Evolutionary conservation across 208 protist genomes (phyloP).

Genomic region (Zelonia costaricensis): DNA sequence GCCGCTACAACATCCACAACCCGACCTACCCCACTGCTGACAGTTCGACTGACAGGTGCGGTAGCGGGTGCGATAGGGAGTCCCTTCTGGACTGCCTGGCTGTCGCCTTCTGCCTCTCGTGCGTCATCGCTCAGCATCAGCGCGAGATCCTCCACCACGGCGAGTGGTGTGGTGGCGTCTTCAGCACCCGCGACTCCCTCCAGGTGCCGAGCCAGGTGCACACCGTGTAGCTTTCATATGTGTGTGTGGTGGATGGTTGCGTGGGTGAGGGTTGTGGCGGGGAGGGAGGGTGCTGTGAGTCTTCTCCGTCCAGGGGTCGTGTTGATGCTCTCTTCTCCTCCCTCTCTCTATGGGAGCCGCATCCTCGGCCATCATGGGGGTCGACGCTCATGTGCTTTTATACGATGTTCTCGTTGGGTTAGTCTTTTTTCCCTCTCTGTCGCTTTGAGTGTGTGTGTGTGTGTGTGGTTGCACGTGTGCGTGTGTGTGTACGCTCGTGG

Average conservation of each 20-base stretch:
- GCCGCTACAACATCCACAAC: conserved; percentile 25
- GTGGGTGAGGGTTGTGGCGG: too few relatives aligned
- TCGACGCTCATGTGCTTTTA: too few relatives aligned
- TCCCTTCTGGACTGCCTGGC: conserved; percentile 5
- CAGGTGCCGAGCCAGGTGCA: conserved; percentile 2
- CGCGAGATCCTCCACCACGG: conserved; percentile 21
- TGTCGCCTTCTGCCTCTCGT: conserved; percentile 9
- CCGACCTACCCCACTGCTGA: not conserved
- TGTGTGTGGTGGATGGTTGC: not conserved
- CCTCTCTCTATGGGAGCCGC: not conserved
- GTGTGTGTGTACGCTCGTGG: not conserved
- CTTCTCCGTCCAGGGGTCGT: too few relatives aligned
- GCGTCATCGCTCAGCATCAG: conserved; percentile 27
- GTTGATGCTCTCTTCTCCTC: not conserved
- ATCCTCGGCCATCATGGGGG: too few relatives aligned
- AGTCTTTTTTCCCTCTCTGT: not conserved
- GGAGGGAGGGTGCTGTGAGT: too few relatives aligned
- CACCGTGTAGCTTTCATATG: conserved; percentile 5
- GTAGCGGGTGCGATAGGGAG: not conserved
- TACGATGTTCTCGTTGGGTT: too few relatives aligned
- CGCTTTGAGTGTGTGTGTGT: not conserved
- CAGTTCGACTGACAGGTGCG: not conserved
- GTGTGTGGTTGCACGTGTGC: not conserved
- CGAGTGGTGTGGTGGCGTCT: conserved; percentile 26
- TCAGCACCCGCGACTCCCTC: conserved; percentile 20